phyloP scores from a whole-genome alignment of 208 protist genomes.

The Trichomonas vaginalis region DNA sequence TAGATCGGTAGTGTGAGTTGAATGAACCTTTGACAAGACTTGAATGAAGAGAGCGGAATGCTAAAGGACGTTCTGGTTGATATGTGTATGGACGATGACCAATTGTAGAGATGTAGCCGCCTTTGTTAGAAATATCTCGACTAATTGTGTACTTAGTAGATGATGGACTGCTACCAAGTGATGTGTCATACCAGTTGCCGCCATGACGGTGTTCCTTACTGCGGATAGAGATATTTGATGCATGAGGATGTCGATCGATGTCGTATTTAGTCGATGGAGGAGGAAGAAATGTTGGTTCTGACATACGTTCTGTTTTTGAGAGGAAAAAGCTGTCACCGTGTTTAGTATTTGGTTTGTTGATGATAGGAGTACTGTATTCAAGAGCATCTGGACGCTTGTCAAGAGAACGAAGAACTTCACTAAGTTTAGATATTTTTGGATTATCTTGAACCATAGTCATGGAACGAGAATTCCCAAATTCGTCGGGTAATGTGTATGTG shows the following conservation, averaged over 20 bases:
- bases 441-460: background rate
- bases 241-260: background rate
- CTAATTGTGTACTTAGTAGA: background rate
- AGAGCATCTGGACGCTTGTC: background rate
- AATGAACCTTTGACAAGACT: background rate
- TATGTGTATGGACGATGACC: background rate
- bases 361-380: background rate
- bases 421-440: background rate
- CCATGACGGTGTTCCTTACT: background rate
- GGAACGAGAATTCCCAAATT: background rate
- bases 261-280: background rate
- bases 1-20: background rate
- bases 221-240: background rate
- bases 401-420: background rate
- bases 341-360: background rate
- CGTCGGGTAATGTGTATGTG: background rate
- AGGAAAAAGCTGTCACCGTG: background rate
- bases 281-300: background rate
- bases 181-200: background rate
- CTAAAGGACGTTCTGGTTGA: background rate
- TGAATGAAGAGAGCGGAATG: background rate
- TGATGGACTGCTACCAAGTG: background rate
- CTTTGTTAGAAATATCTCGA: background rate
- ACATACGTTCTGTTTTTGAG: background rate
- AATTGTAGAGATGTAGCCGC: background rate